These are phyloP conservation scores for Yamadazyma tumulicola DNA, from an alignment of 805 yeast species.

Conservation along the genomic window DNA sequence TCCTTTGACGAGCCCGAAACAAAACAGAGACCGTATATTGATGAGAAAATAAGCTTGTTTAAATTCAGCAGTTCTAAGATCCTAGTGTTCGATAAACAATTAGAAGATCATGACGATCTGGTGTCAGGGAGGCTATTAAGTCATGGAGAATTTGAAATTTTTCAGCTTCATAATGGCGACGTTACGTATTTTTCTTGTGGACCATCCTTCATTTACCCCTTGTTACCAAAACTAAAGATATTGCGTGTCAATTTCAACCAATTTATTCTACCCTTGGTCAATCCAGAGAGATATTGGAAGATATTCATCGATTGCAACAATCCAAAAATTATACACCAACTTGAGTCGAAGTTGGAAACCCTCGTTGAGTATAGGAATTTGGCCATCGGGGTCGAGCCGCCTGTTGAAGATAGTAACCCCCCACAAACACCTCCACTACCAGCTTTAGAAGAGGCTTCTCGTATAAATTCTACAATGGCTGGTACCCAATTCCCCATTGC, in stretches of 20 bases:
- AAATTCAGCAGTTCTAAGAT: slow-evolving; percentile 29
- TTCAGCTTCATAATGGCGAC: slow-evolving; percentile 53
- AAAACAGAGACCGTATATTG: slow-evolving; percentile 18
- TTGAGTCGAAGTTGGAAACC: slow-evolving; percentile 36
- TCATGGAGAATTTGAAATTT: slow-evolving; percentile 58
- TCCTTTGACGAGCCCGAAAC: not conserved
- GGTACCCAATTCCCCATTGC: not conserved
- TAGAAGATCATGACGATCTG: slow-evolving; percentile 8
- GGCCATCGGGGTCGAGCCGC: slow-evolving; percentile 9
- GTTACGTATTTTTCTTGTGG: slow-evolving; percentile 67
- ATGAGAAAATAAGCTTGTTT: slow-evolving; percentile 36
- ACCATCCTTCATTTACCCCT: slow-evolving; percentile 65
- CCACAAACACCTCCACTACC: not conserved
- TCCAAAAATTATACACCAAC: slow-evolving; percentile 17
- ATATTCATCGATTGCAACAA: slow-evolving; percentile 37
- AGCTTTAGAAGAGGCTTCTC: not conserved
- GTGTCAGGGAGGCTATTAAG: slow-evolving; percentile 50
- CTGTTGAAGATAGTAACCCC: slow-evolving; percentile 1
- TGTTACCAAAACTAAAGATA: slow-evolving; percentile 60
- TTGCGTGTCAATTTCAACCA: slow-evolving; percentile 45
- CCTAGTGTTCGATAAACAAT: slow-evolving; percentile 34
- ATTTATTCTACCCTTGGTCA: slow-evolving; percentile 62
- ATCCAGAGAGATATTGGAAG: slow-evolving; percentile 77
- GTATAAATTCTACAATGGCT: not conserved
- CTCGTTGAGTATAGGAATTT: slow-evolving; percentile 42